Percentiles rank a stretch among this genome's conserved stretches.
Evolutionary conservation across 495 filamentous ascomycete species (phyloP).

Genomic region (Darksidea phi): DNA sequence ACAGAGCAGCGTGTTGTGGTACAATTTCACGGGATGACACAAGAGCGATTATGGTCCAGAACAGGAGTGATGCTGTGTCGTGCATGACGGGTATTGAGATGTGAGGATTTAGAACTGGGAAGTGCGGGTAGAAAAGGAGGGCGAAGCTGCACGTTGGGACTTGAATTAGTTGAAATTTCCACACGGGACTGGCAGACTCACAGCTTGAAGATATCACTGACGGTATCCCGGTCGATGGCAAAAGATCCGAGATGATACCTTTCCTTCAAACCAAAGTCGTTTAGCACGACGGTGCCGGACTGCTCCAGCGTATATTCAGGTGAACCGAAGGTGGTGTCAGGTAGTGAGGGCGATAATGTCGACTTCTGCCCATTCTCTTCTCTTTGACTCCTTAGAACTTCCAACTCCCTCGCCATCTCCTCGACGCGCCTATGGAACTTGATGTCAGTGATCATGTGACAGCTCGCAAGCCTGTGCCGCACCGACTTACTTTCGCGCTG

Average conservation of each 20-base stretch:
- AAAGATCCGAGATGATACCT: constrained; percentile 8
- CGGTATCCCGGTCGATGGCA: background rate
- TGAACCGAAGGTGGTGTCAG: constrained; percentile 1
- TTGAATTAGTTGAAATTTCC: background rate
- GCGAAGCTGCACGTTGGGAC: constrained; percentile 6
- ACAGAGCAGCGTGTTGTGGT: background rate
- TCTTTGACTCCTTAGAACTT: constrained; percentile 9
- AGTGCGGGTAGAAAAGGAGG: constrained; percentile 17
- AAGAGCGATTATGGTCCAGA: constrained; percentile 20
- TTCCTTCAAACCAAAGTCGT: background rate
- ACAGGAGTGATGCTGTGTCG: constrained; percentile 6
- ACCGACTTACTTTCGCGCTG: constrained; percentile 18
- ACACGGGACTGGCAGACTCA: background rate
- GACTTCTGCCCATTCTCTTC: background rate
- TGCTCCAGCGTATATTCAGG: background rate
- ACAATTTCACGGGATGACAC: constrained; percentile 3
- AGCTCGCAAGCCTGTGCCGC: background rate
- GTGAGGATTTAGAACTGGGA: constrained; percentile 10
- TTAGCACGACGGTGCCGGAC: background rate
- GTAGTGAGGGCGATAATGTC: background rate
- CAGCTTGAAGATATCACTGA: constrained; percentile 13
- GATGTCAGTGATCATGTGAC: background rate
- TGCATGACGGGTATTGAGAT: constrained; percentile 7
- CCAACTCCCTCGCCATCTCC: constrained; percentile 21
- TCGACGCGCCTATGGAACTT: constrained; percentile 14